Evolutionary conservation across 2,329 filamentous ascomycete genomes (phyloP).

Genomic region (Aspergillus nomiae): DNA sequence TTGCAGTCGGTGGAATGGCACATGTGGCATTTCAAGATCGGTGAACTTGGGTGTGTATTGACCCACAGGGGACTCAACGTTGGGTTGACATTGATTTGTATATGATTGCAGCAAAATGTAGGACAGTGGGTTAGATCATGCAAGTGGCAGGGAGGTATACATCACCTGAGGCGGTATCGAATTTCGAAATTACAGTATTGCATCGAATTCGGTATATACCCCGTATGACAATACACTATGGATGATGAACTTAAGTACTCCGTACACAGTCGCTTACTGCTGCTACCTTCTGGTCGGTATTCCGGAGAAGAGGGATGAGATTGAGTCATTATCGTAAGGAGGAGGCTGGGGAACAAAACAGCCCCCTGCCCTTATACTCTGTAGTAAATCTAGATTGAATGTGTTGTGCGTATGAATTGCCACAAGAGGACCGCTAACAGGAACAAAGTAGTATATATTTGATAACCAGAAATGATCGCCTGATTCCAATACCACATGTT

Average conservation of each 20-base stretch:
- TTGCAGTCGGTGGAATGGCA: constrained; percentile 4
- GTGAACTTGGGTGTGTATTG: constrained; percentile 2
- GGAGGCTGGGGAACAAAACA: not conserved
- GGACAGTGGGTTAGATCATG: not conserved
- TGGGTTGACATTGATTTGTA: not conserved
- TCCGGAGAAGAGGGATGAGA: not conserved
- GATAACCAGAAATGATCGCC: not conserved
- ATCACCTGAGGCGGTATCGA: not conserved
- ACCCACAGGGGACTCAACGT: not conserved
- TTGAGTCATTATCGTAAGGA: not conserved
- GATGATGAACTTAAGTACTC: not conserved
- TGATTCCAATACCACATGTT: not conserved
- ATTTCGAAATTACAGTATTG: not conserved
- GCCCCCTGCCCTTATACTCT: not conserved
- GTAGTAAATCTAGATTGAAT: not conserved
- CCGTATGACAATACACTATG: not conserved
- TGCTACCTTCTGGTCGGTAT: not conserved
- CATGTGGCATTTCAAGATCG: constrained; percentile 12
- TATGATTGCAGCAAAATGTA: not conserved
- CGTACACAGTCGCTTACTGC: not conserved
- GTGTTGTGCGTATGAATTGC: not conserved
- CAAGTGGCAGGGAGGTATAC: not conserved
- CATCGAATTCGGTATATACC: not conserved
- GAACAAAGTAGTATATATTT: constrained; percentile 1
- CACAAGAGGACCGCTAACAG: not conserved